These are phyloP conservation scores for Groenewaldozyma auringiensis DNA, from an alignment of 1,139 yeast species.

Conservation along the genomic window DNA sequence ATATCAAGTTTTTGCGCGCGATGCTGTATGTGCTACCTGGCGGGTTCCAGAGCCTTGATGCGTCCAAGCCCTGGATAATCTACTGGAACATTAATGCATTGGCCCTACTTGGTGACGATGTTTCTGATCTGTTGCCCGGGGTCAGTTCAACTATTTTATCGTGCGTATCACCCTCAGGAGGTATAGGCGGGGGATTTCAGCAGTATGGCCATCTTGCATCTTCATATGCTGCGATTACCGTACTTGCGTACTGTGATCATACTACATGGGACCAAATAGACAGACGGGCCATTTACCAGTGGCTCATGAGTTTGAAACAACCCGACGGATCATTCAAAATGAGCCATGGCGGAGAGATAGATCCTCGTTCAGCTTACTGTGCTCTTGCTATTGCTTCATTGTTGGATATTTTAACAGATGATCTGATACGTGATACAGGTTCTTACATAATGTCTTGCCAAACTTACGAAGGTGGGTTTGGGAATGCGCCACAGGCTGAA, in stretches of 20 bases:
- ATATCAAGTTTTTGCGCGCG: slow-evolving; percentile 34
- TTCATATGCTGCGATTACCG: slow-evolving; percentile 67
- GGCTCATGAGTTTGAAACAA: slow-evolving; percentile 62
- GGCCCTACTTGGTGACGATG: slow-evolving; percentile 34
- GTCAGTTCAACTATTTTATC: slow-evolving; percentile 29
- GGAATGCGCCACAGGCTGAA: slow-evolving; percentile 65
- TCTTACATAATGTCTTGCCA: slow-evolving; percentile 70
- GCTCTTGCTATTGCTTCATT: slow-evolving; percentile 69
- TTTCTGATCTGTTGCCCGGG: slow-evolving; percentile 20
- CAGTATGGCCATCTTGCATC: slow-evolving; percentile 84
- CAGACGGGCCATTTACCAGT: slow-evolving; percentile 43
- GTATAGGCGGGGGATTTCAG: slow-evolving; percentile 76
- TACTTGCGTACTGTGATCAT: slow-evolving; percentile 51
- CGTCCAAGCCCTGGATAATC: slow-evolving; percentile 84
- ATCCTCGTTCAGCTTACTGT: slow-evolving; percentile 81
- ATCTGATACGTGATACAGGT: slow-evolving; percentile 45
- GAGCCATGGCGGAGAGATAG: slow-evolving; percentile 77
- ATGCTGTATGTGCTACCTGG: slow-evolving; percentile 46
- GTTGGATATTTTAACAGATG: slow-evolving; percentile 55
- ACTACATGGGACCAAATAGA: slow-evolving; percentile 40
- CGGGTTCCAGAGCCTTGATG: slow-evolving; percentile 52
- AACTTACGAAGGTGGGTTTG: slow-evolving; percentile 93
- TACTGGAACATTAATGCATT: slow-evolving; percentile 74
- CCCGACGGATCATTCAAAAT: slow-evolving; percentile 66
- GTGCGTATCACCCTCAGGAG: slow-evolving; percentile 41